Evolutionary conservation across 2,329 filamentous ascomycete genomes (phyloP).

Genomic region (Pyrenochaeta sp.): DNA sequence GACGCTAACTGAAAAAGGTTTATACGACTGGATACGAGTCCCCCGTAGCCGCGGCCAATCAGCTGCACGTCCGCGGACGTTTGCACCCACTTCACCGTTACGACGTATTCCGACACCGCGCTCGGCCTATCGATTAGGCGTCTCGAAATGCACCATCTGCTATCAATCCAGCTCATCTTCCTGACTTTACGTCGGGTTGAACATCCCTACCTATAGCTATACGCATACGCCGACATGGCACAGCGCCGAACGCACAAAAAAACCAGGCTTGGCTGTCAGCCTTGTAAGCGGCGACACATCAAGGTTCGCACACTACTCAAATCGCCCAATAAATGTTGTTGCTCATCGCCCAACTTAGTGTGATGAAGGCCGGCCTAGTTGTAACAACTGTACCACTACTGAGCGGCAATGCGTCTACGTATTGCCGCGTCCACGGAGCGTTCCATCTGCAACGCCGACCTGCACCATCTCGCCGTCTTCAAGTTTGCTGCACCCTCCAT

Average conservation of each 20-base stretch:
- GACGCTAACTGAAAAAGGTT: no score
- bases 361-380: slow-evolving; percentile 24
- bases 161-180: neutral
- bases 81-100: no score
- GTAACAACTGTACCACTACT: slow-evolving; percentile 20
- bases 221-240: slow-evolving; percentile 6
- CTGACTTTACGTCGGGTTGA: neutral
- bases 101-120: no score
- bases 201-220: slow-evolving; percentile 2
- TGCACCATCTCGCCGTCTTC: slow-evolving; percentile 6
- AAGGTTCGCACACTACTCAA: slow-evolving; percentile 12
- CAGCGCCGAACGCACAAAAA: slow-evolving; percentile 26
- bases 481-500: no score
- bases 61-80: no score
- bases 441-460: slow-evolving; percentile 1
- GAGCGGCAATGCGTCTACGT: slow-evolving; percentile 25
- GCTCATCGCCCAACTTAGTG: slow-evolving; percentile 16
- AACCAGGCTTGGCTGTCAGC: slow-evolving; percentile 25
- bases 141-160: no score
- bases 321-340: neutral
- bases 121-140: no score
- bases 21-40: no score
- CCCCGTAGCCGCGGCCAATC: no score
- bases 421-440: slow-evolving; percentile 5
- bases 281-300: slow-evolving; percentile 31